Conservation (phyloP, 768 basidiomycete species). For the Phylloporus sp. region DNA sequence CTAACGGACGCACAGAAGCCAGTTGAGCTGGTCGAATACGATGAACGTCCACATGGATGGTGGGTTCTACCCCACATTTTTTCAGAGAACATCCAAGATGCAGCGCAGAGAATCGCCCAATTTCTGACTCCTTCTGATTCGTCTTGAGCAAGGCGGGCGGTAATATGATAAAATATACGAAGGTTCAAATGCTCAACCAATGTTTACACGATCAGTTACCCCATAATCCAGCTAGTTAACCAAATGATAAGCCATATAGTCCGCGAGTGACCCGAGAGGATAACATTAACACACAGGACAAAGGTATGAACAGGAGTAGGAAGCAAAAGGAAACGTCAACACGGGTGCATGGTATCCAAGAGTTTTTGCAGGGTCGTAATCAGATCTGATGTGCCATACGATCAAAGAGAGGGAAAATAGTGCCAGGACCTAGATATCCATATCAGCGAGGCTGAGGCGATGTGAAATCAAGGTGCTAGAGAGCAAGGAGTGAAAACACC, state of each 20-base stretch:
- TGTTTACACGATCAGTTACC: slow-evolving; percentile 12
- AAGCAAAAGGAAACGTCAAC: slow-evolving; percentile 6
- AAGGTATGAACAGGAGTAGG: neutral
- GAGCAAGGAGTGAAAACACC: slow-evolving; percentile 13
- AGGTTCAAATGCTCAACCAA: slow-evolving; percentile 1
- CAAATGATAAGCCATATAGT: neutral
- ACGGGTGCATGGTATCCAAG: slow-evolving; percentile 24
- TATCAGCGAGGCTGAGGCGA: slow-evolving; percentile 2
- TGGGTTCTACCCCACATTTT: slow-evolving; percentile 18
- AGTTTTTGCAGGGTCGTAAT: slow-evolving; percentile 13
- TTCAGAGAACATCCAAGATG: slow-evolving; percentile 10
- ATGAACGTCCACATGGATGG: slow-evolving; percentile 20
- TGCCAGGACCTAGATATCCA: slow-evolving; percentile 11
- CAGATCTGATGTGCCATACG: slow-evolving; percentile 5
- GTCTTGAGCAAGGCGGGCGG: no score
- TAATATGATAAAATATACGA: neutral
- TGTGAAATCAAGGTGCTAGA: slow-evolving; percentile 2
- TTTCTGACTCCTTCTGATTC: neutral
- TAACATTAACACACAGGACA: slow-evolving; percentile 7
- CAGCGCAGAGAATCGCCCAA: slow-evolving; percentile 7
- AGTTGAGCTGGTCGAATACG: slow-evolving; percentile 25
- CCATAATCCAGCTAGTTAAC: slow-evolving; percentile 17
- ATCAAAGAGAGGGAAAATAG: slow-evolving; percentile 8
- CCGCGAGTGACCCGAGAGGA: slow-evolving; percentile 2
- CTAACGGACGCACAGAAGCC: neutral